These are phyloP conservation scores for Nemania sp. DNA, from an alignment of 2,329 filamentous ascomycete species.

Conservation along the genomic window DNA sequence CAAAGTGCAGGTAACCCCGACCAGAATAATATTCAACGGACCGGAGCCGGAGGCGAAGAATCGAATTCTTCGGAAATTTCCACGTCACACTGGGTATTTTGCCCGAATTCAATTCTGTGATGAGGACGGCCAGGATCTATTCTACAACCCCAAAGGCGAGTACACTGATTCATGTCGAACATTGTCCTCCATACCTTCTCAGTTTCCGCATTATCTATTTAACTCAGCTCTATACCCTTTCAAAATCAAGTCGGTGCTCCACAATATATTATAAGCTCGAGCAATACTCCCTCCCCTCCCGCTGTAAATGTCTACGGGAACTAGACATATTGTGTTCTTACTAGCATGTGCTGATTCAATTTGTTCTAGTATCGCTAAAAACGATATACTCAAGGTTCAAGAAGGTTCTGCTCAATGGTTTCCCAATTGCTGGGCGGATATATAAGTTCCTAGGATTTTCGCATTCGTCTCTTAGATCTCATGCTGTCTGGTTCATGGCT, in stretches of 20 bases:
- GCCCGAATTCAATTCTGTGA: slow-evolving; percentile 79
- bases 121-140: slow-evolving; percentile 75
- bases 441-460: slow-evolving; percentile 82
- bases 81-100: slow-evolving; percentile 70
- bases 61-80: slow-evolving; percentile 75
- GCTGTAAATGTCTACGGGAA: not conserved
- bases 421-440: slow-evolving; percentile 71
- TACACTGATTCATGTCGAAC: not conserved
- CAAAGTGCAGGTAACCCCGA: slow-evolving; percentile 70
- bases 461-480: slow-evolving; percentile 79
- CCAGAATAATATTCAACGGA: slow-evolving; percentile 66
- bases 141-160: slow-evolving; percentile 61
- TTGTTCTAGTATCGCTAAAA: slow-evolving; percentile 56
- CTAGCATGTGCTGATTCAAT: not conserved
- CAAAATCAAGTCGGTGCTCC: not conserved
- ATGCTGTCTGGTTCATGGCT: slow-evolving; percentile 74
- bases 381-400: slow-evolving; percentile 71
- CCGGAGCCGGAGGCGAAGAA: slow-evolving; percentile 77
- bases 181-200: not conserved
- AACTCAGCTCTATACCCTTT: not conserved
- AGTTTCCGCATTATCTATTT: not conserved
- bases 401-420: slow-evolving; percentile 66
- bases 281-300: too few species aligned
- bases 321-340: not conserved
- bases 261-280: not conserved